Evolutionary conservation across 495 filamentous ascomycete genomes (phyloP).

Genomic region (Tuber calosporum): DNA sequence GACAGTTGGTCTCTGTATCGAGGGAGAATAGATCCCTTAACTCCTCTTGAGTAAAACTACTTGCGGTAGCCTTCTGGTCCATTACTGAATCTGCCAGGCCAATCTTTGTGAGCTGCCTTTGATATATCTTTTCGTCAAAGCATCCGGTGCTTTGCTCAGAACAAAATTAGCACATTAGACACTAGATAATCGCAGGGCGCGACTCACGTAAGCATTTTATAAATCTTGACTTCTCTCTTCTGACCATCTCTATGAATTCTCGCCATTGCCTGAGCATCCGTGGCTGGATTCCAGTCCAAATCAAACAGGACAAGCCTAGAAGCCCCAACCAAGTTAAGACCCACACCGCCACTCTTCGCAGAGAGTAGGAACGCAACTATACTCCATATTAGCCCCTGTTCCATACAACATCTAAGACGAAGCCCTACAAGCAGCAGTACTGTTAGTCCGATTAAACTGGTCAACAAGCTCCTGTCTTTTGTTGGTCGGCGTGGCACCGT

Average conservation of each 20-base stretch:
- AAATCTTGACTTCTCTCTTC: constrained; percentile 63
- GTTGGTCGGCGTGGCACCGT: constrained; percentile 60
- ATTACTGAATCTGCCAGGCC: constrained; percentile 48
- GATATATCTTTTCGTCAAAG: constrained; percentile 78
- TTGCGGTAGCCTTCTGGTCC: constrained; percentile 52
- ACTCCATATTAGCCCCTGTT: constrained; percentile 28
- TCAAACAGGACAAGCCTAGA: constrained; percentile 71
- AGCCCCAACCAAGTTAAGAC: constrained; percentile 72
- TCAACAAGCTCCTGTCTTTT: constrained; percentile 72
- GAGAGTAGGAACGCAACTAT: constrained; percentile 67
- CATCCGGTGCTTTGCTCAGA: constrained; percentile 48
- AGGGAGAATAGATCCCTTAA: constrained; percentile 65
- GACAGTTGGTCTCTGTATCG: constrained; percentile 52
- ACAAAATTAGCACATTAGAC: background rate
- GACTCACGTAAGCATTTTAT: constrained; percentile 55
- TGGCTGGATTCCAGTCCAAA: constrained; percentile 77
- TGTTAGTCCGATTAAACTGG: constrained; percentile 58
- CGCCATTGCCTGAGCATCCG: constrained; percentile 79
- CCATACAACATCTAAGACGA: constrained; percentile 41
- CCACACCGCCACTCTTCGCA: constrained; percentile 68
- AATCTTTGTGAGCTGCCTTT: constrained; percentile 70
- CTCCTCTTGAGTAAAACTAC: constrained; percentile 61
- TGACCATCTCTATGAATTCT: constrained; percentile 75
- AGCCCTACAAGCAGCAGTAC: constrained; percentile 17
- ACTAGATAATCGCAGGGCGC: constrained; percentile 15